Evolutionary conservation across 2,329 filamentous ascomycete species (phyloP).

Genomic region (Fusarium coffeatum): DNA sequence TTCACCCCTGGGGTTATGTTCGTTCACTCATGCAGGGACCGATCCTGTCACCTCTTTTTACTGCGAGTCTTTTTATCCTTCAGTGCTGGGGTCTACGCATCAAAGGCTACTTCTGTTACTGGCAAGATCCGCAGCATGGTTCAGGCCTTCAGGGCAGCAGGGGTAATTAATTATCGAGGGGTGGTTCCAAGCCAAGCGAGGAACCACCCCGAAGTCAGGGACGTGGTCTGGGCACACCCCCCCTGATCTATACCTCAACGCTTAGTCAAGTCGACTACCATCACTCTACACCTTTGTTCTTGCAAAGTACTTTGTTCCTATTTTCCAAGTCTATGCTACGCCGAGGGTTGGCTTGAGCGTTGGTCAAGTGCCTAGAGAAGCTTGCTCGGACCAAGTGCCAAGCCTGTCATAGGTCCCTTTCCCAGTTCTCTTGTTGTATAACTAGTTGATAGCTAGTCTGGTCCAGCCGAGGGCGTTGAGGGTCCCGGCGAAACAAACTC

Average conservation of each 20-base stretch:
- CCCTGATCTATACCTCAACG: constrained; percentile 20
- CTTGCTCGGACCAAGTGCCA: constrained; percentile 15
- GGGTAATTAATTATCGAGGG: constrained; percentile 3
- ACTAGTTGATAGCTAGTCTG: constrained; percentile 32
- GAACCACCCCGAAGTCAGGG: constrained; percentile 20
- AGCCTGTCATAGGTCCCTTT: constrained; percentile 18
- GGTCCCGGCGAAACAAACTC: constrained; percentile 34
- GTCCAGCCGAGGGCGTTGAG: constrained; percentile 35
- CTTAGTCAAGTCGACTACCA: constrained; percentile 3
- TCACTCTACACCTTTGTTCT: constrained; percentile 29
- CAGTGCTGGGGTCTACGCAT: constrained; percentile 9
- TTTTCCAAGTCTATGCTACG: constrained; percentile 10
- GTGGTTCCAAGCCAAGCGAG: constrained; percentile 16
- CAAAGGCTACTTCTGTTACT: constrained; percentile 22
- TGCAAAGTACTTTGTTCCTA: constrained; percentile 1
- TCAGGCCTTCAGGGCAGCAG: constrained; percentile 12
- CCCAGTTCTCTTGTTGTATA: constrained; percentile 27
- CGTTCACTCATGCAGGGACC: constrained; percentile 43
- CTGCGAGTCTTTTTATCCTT: neutral
- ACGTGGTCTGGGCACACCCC: constrained; percentile 13
- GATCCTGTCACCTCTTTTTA: constrained; percentile 19
- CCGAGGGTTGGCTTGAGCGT: constrained; percentile 11
- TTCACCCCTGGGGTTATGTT: constrained; percentile 39
- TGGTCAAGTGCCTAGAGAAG: constrained; percentile 14
- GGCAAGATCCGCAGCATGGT: constrained; percentile 33